Evolutionary conservation across 441 rosid species (phyloP).

Genomic region (Erysimum cheiri): DNA sequence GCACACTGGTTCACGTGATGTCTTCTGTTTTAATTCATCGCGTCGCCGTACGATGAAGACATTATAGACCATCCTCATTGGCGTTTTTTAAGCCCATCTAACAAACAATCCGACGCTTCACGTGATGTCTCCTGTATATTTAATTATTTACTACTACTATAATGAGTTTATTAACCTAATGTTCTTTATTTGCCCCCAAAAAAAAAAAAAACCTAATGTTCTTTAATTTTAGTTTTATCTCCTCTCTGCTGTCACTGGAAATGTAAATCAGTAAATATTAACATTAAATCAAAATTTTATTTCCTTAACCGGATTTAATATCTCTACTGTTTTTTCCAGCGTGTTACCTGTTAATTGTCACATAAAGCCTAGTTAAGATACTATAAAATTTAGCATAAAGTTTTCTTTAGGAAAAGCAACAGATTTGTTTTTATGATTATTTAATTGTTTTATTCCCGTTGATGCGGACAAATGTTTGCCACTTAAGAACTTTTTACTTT

Average conservation of each 20-base stretch:
- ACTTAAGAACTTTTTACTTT: constrained; percentile 25
- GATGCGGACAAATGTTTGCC: constrained; percentile 39
- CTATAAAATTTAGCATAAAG: neutral
- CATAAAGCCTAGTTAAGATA: too few relatives aligned
- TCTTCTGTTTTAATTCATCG: constrained; percentile 34
- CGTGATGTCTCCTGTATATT: constrained; percentile 30
- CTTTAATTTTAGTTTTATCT: too few relatives aligned
- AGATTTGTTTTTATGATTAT: constrained; percentile 14
- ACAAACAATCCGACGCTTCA: constrained; percentile 42
- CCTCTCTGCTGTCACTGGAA: neutral
- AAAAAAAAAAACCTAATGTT: too few relatives aligned
- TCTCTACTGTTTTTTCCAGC: neutral
- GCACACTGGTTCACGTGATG: constrained; percentile 40
- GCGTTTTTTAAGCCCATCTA: too few relatives aligned
- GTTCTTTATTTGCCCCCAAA: too few relatives aligned
- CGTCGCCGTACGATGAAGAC: constrained; percentile 41
- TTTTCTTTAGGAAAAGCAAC: constrained; percentile 23
- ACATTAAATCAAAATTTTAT: neutral
- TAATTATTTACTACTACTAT: too few relatives aligned
- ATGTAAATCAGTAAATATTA: constrained; percentile 1
- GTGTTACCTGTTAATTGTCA: constrained; percentile 11
- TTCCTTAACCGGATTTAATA: neutral
- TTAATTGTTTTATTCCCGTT: constrained; percentile 15
- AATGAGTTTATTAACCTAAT: neutral
- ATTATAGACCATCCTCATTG: too few relatives aligned